Evolutionary conservation across 768 basidiomycete species (phyloP), one percentile per base, ranked within the genome.

Genomic region (Boletus tylopilopsis): DNA sequence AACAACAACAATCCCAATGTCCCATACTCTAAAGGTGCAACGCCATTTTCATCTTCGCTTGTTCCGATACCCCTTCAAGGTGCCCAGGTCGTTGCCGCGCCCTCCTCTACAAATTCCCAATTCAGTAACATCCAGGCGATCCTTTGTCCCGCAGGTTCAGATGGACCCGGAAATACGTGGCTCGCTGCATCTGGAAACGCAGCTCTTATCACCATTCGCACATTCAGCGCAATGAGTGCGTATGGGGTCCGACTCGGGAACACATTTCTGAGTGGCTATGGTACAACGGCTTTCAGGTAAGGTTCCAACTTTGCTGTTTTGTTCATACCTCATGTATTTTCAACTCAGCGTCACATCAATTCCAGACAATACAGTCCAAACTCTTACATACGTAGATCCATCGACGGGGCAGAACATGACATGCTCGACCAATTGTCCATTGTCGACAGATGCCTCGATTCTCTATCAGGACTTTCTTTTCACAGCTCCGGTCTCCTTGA

Each of bases 401-500:
- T 67, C 73, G 0, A 87, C 85, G 11, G 83, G 85, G 35, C 73
- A 86, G 61, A 90, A 87, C 57, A 68, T 73, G 55, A 90, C 91
- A 0, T 99, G 96, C 69, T 74, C 83, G 9, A 71, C 77, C 44
- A 70, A 75, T 19, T 99, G 96, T 66, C 91, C 94, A 0, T 75
- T 99, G 34, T 81, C 82, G 5, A 82, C 82, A 38, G 81, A 96
- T 64, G 66, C 87, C 3, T 76, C 81, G 11, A 69, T 97, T 49
- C 77, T 81, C 1, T 98, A 92, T 64, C 94, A 98, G 67, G 96
- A 99, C 68, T 99, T 96, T 71, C 71, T 96, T 35, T 97, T 98
- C 66, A 68, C 76, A 42, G 64, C 67, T 8, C 68, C 78, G 6
- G 64, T 80, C 29, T 70, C 75, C n/a, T 79, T 97, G 58, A 96